Percentiles rank a stretch among this genome's conserved stretches.
These are phyloP conservation scores for Musa troglodytarum DNA, from an alignment of 176 grass and related monocot species.

Conservation along the genomic window DNA sequence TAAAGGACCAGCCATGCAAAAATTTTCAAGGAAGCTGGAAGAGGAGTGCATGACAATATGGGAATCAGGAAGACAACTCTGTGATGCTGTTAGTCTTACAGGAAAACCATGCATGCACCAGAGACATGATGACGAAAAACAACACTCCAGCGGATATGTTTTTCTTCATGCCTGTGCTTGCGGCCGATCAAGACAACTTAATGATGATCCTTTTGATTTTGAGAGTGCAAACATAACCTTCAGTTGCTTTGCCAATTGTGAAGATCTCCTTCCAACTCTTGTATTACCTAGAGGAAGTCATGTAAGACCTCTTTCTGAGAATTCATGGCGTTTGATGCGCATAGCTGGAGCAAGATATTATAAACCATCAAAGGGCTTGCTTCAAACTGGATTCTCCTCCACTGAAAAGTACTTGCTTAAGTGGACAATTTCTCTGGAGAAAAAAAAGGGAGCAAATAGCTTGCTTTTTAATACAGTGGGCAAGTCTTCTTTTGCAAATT, in stretches of 20 bases:
- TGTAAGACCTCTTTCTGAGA: conserved; percentile 33
- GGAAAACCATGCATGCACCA: conserved; percentile 74
- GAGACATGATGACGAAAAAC: conserved; percentile 37
- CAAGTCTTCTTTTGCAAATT: conserved; percentile 27
- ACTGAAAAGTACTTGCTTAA: conserved; percentile 68
- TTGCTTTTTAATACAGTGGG: conserved; percentile 3
- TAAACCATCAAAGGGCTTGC: conserved; percentile 73
- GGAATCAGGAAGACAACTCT: conserved; percentile 93
- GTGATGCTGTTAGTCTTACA: conserved; percentile 74
- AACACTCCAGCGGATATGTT: conserved; percentile 69
- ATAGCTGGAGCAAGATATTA: conserved; percentile 91
- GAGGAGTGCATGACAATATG: conserved; percentile 71
- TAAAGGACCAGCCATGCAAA: conserved; percentile 67
- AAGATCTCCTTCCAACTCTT: conserved; percentile 69
- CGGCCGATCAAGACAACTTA: conserved; percentile 62
- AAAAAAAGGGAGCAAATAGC: conserved; percentile 24
- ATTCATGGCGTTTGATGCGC: conserved; percentile 65
- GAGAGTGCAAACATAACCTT: conserved; percentile 65
- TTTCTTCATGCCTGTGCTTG: conserved; percentile 98
- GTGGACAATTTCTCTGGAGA: conserved; percentile 48
- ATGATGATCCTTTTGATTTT: conserved; percentile 91
- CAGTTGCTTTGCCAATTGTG: conserved; percentile 69
- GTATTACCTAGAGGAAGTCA: conserved; percentile 38
- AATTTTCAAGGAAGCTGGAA: conserved; percentile 70
- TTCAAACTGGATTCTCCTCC: conserved; percentile 77